Conservation (phyloP, 345 rosid species). For the Populus euphratica region DNA sequence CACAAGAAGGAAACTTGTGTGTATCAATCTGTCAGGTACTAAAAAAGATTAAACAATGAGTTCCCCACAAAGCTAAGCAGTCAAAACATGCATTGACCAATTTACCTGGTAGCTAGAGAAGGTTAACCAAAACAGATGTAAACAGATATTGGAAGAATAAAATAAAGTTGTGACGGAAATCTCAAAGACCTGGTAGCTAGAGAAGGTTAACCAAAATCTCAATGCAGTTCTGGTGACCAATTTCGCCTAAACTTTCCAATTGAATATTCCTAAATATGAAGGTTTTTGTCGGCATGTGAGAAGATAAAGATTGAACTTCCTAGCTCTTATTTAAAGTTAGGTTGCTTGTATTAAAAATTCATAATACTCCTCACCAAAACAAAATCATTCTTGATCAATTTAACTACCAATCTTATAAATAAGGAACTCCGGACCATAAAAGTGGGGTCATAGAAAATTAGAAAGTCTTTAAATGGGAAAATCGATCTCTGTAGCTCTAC, state of each 20-base stretch:
- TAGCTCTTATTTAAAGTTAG: neutral
- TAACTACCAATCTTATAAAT: too few relatives aligned
- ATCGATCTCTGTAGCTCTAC: neutral
- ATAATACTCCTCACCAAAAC: neutral
- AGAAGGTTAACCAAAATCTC: too few relatives aligned
- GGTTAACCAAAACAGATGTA: neutral
- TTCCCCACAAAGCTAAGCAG: neutral
- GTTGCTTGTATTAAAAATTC: neutral
- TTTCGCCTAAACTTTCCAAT: neutral
- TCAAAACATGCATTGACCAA: neutral
- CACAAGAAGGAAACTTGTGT: neutral
- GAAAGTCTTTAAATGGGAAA: neutral
- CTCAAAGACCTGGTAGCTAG: too few relatives aligned
- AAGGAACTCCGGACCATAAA: neutral
- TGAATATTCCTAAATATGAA: neutral
- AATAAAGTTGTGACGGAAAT: neutral
- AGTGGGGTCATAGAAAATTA: neutral
- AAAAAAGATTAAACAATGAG: too few relatives aligned
- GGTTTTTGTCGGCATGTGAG: neutral
- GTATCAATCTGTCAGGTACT: neutral
- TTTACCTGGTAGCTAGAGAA: neutral
- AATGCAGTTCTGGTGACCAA: neutral
- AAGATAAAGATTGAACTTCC: neutral
- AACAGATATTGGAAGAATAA: neutral
- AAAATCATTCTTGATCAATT: too few relatives aligned